Evolutionary conservation across 176 grass and related monocot species (phyloP).

Genomic region (Lolium rigidum): DNA sequence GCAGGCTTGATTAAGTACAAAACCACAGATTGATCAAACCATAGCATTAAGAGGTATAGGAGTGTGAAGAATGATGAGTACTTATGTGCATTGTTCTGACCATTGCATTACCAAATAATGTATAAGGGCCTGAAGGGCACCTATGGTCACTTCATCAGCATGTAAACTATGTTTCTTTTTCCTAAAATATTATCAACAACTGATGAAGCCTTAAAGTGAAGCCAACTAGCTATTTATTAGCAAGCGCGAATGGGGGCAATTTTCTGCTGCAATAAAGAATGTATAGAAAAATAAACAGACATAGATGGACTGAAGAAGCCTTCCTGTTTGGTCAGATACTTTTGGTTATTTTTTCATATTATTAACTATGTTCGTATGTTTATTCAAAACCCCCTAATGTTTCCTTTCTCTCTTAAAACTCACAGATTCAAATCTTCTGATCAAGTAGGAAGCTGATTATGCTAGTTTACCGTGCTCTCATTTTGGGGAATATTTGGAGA

Average conservation of each 20-base stretch:
- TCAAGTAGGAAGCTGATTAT: constrained; percentile 13
- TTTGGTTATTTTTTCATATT: not conserved
- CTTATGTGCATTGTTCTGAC: not conserved
- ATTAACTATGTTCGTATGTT: not conserved
- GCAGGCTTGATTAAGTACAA: not conserved
- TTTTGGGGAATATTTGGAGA: not conserved
- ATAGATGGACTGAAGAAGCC: not conserved
- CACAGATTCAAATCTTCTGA: not conserved
- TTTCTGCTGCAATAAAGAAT: not conserved
- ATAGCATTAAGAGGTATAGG: not conserved
- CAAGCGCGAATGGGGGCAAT: not conserved
- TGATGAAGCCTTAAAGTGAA: not conserved
- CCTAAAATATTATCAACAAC: not conserved
- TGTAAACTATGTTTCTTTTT: not conserved
- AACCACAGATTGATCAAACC: not conserved
- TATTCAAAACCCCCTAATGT: not conserved
- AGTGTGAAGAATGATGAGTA: not conserved
- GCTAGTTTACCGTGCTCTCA: not conserved
- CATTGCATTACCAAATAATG: not conserved
- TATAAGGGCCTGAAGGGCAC: not conserved
- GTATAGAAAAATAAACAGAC: not conserved
- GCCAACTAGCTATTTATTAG: not conserved
- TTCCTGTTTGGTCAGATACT: not conserved
- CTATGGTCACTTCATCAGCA: not conserved
- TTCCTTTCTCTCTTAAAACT: not conserved